Evolutionary conservation across 495 filamentous ascomycete genomes (phyloP).

Genomic region (Schizothecium vesticola): DNA sequence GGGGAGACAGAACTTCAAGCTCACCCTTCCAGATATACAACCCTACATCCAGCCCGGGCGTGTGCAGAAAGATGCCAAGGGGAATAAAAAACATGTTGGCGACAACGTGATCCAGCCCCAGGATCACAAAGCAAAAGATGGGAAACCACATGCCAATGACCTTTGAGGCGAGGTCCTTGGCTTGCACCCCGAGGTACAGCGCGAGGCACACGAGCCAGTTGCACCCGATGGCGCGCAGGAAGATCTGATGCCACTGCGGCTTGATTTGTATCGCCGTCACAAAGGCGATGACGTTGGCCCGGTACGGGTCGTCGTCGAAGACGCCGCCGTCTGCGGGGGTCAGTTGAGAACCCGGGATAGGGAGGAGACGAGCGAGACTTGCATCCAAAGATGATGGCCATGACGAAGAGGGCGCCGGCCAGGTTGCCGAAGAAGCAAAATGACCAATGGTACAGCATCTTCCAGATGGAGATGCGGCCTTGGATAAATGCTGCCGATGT

Average conservation of each 20-base stretch:
- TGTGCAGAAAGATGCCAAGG: conserved; percentile 48
- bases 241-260: conserved; percentile 54
- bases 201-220: conserved; percentile 63
- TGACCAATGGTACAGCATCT: conserved; percentile 51
- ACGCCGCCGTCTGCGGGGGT: conserved; percentile 46
- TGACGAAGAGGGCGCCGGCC: conserved; percentile 54
- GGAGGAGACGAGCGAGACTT: conserved; percentile 15
- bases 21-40: conserved; percentile 59
- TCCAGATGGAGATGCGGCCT: conserved; percentile 42
- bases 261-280: conserved; percentile 51
- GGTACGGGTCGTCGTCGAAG: conserved; percentile 50
- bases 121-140: conserved; percentile 55
- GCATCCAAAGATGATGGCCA: conserved; percentile 55
- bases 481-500: conserved; percentile 52
- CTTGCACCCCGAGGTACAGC: conserved; percentile 51
- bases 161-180: conserved; percentile 51
- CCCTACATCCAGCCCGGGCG: conserved; percentile 45
- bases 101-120: conserved; percentile 58
- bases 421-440: conserved; percentile 58
- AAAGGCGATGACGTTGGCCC: conserved; percentile 43
- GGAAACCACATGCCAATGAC: conserved; percentile 59
- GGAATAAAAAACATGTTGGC: conserved; percentile 64
- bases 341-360: neutral
- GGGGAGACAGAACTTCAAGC: neutral
- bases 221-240: conserved; percentile 55